A percentile compares a stretch with the other conserved stretches of the same genome.
Evolutionary conservation across 139 green algal species (phyloP).

Genomic region (Chlamydomonas sphaeroides): DNA sequence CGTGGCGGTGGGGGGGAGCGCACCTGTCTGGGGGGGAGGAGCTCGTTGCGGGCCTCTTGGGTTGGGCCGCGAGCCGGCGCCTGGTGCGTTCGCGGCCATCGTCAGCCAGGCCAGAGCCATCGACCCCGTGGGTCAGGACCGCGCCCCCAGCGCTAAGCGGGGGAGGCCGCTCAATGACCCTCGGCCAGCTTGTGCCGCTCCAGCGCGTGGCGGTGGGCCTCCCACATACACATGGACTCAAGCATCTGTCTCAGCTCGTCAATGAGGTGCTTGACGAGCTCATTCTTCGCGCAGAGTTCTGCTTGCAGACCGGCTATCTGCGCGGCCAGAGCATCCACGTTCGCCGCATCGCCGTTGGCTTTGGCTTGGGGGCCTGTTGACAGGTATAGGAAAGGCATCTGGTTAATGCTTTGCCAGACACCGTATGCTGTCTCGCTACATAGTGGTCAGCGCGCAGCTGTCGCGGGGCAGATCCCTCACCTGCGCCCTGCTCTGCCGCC

Average conservation of each 20-base stretch:
- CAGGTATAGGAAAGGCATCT: neutral
- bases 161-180: neutral
- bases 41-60: too few relatives aligned
- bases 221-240: slow-evolving; percentile 56
- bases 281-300: slow-evolving; percentile 36
- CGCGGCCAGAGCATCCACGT: neutral
- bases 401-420: neutral
- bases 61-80: too few relatives aligned
- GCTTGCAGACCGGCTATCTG: neutral
- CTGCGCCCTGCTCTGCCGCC: neutral
- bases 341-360: neutral
- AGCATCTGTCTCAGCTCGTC: slow-evolving; percentile 51
- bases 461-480: neutral
- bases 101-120: too few relatives aligned
- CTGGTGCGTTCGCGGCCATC: too few relatives aligned
- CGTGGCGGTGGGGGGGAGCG: too few relatives aligned
- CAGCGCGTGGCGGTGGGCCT: slow-evolving; percentile 17
- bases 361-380: neutral
- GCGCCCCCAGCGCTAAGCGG: too few relatives aligned
- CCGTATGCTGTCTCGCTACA: too few relatives aligned
- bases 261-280: slow-evolving; percentile 48
- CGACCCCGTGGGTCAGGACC: too few relatives aligned
- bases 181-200: slow-evolving; percentile 3
- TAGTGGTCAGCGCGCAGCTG: neutral
- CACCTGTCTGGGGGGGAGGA: too few relatives aligned